phyloP scores from a whole-genome alignment of 1,139 yeast species.

The Waltiozyma sp. region DNA sequence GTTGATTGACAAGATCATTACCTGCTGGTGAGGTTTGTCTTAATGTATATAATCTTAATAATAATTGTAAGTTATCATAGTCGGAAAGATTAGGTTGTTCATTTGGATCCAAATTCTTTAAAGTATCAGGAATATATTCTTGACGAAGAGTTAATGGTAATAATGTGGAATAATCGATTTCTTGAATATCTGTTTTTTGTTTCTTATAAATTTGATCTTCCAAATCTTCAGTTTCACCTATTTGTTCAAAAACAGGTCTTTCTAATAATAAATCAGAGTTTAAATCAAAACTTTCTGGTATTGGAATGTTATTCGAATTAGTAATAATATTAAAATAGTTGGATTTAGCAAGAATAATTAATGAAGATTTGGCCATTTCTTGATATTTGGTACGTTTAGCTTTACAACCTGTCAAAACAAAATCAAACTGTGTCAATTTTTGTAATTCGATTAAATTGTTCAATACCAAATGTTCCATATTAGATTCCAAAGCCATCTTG shows the following conservation, averaged over 20 bases:
- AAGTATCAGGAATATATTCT: slow-evolving; percentile 49
- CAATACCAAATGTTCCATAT: slow-evolving; percentile 44
- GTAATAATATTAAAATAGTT: slow-evolving; percentile 19
- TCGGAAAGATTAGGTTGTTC: slow-evolving; percentile 64
- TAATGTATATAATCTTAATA: slow-evolving; percentile 55
- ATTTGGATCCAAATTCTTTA: slow-evolving; percentile 63
- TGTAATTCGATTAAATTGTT: slow-evolving; percentile 44
- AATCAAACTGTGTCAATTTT: slow-evolving; percentile 46
- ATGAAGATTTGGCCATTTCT: slow-evolving; percentile 53
- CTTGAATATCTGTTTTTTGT: slow-evolving; percentile 23
- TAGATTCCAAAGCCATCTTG: slow-evolving; percentile 48
- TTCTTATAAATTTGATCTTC: slow-evolving; percentile 28
- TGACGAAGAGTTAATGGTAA: slow-evolving; percentile 52
- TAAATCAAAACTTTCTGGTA: slow-evolving; percentile 48
- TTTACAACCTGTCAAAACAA: slow-evolving; percentile 74
- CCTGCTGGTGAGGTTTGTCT: slow-evolving; percentile 65
- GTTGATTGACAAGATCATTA: slow-evolving; percentile 68
- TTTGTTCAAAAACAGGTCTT: slow-evolving; percentile 53
- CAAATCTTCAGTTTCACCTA: slow-evolving; percentile 35
- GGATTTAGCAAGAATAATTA: slow-evolving; percentile 66
- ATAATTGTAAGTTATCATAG: slow-evolving; percentile 60
- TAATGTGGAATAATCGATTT: slow-evolving; percentile 27
- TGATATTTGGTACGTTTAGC: slow-evolving; percentile 87
- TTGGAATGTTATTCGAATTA: slow-evolving; percentile 13
- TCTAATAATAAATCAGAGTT: slow-evolving; percentile 77